Evolutionary conservation across 2,329 filamentous ascomycete species (phyloP), one percentile per base, ranked within the genome.

Genomic region (Neofusicoccum sp.): DNA sequence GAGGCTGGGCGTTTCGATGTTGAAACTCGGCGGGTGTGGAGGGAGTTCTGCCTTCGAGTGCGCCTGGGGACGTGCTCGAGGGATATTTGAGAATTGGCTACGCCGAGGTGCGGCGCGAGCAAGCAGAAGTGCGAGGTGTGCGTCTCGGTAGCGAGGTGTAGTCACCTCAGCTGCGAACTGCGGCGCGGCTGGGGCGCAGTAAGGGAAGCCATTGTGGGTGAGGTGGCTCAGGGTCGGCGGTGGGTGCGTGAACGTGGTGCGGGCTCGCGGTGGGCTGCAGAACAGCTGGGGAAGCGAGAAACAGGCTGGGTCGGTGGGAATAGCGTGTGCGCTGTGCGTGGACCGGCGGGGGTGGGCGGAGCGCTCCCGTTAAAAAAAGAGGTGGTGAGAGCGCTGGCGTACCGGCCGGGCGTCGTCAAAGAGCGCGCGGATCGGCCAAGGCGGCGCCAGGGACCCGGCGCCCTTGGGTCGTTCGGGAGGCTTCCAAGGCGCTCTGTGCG

Each of bases 331-430:
- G n/a, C n/a, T n/a, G n/a, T n/a, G n/a, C n/a, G n/a, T n/a, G 54
- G 54, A 34, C 54, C 22, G 54, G 39, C 39, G 54, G 54, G 39
- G 54, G 33, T 58, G 54, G 34, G 54, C 54, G 54, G 41, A 31
- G 54, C 37, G 54, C 54, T 29, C 39, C 45, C 54, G 54, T 58
- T 58, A 47, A 58, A 58, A 52, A 58, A 45, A n/a, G n/a, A 58
- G 54, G 54, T 58, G 54, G 54, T 58, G 54, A 58, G 54, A 58
- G 54, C 54, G 54, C 54, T 45, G 45, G 54, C 54, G 54, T 58
- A 58, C 54, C 54, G 45, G 41, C 39, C 29, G 39, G 41, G 54
- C 54, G 54, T 58, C 39, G 54, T 58, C 54, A 58, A 58, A 58
- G 54, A 58, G 54, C 41, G 39, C 22, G 54, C 39, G n/a, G 34